Evolutionary conservation across 2,329 filamentous ascomycete species (phyloP).

Genomic region (Claviceps monticola): DNA sequence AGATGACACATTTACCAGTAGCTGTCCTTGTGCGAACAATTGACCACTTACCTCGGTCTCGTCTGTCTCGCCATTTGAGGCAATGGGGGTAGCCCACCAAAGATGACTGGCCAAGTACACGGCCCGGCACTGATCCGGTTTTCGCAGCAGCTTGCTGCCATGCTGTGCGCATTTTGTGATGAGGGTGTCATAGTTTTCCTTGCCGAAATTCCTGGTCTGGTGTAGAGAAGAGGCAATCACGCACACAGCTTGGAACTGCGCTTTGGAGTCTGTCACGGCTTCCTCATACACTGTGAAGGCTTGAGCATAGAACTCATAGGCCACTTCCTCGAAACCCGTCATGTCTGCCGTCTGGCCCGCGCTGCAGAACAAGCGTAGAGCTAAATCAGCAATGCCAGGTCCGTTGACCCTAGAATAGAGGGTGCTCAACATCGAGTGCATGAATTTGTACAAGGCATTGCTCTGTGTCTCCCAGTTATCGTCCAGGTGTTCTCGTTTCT

Average conservation of each 20-base stretch:
- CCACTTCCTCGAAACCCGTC: slow-evolving; percentile 84
- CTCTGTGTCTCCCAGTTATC: slow-evolving; percentile 50
- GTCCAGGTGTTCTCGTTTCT: slow-evolving; percentile 72
- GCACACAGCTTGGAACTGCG: slow-evolving; percentile 95
- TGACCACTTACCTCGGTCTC: slow-evolving; percentile 50
- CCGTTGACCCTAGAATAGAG: slow-evolving; percentile 75
- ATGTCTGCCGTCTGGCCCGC: slow-evolving; percentile 90
- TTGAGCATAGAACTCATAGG: slow-evolving; percentile 96
- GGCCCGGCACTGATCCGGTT: slow-evolving; percentile 93
- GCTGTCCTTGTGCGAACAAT: not conserved
- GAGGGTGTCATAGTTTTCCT: slow-evolving; percentile 96
- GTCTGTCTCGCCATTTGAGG: slow-evolving; percentile 65
- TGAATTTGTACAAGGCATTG: slow-evolving; percentile 85
- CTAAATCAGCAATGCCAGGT: slow-evolving; percentile 69
- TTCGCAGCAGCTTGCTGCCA: slow-evolving; percentile 90
- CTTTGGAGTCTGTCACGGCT: slow-evolving; percentile 84
- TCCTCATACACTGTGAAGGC: slow-evolving; percentile 98
- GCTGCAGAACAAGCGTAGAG: slow-evolving; percentile 76
- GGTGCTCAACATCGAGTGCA: slow-evolving; percentile 75
- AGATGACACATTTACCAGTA: not conserved
- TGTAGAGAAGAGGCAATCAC: slow-evolving; percentile 84
- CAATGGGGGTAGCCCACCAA: slow-evolving; percentile 90
- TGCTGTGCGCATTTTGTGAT: slow-evolving; percentile 97
- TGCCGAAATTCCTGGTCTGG: slow-evolving; percentile 77
- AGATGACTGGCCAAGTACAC: slow-evolving; percentile 94